These are phyloP conservation scores for Simplicillium sp. DNA, from an alignment of 2,329 filamentous ascomycete genomes.

Conservation along the genomic window DNA sequence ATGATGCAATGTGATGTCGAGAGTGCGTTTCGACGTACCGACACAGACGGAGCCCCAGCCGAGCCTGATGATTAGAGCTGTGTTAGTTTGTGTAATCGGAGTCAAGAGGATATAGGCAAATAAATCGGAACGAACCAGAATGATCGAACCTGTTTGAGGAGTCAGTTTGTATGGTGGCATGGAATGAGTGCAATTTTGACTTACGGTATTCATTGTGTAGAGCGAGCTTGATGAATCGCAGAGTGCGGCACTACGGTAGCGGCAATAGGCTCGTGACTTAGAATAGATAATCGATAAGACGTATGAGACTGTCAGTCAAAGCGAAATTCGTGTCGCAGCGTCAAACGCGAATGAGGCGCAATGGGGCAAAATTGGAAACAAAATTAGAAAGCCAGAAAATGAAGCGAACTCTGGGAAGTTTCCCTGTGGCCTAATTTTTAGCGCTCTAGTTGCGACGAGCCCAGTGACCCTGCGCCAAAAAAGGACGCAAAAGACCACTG, in stretches of 20 bases:
- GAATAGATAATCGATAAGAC: too few relatives aligned
- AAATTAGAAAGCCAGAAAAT: too few relatives aligned
- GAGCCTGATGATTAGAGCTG: slow-evolving; percentile 45
- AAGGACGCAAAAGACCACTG: too few relatives aligned
- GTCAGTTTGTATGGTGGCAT: neutral
- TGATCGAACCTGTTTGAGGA: slow-evolving; percentile 43
- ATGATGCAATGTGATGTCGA: neutral
- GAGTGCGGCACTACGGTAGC: neutral
- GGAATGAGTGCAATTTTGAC: slow-evolving; percentile 11
- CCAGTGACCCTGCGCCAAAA: too few relatives aligned
- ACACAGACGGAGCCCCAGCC: slow-evolving; percentile 87
- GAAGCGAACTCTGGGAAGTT: too few relatives aligned
- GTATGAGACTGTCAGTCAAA: too few relatives aligned
- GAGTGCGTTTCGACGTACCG: slow-evolving; percentile 41
- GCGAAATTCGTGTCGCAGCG: neutral
- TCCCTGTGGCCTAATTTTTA: too few relatives aligned
- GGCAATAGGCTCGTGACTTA: neutral
- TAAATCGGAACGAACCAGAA: slow-evolving; percentile 47
- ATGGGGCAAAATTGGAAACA: neutral
- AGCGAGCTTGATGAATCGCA: neutral
- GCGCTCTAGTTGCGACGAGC: too few relatives aligned
- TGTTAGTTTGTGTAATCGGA: slow-evolving; percentile 4
- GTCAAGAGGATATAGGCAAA: neutral
- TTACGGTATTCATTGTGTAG: slow-evolving; percentile 45
- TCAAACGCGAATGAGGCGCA: neutral